phyloP scores from a whole-genome alignment of 768 basidiomycete genomes.

The Kwoniella heveanensis region DNA sequence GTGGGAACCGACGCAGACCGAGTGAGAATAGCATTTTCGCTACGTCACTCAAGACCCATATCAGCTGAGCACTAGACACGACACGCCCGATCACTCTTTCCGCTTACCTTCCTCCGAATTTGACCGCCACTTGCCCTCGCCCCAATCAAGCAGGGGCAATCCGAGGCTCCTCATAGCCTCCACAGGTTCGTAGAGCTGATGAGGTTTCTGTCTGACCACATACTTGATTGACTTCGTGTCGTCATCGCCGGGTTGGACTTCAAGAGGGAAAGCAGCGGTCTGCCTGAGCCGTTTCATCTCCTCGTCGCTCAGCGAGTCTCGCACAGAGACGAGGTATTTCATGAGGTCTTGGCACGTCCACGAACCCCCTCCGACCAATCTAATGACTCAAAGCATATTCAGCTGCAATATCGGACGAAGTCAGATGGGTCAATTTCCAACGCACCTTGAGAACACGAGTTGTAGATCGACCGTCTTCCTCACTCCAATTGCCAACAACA shows the following conservation, averaged over 20 bases:
- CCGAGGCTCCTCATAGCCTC: slow-evolving; percentile 71
- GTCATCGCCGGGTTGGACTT: slow-evolving; percentile 23
- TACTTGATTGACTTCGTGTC: slow-evolving; percentile 8
- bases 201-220: slow-evolving; percentile 65
- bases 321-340: slow-evolving; percentile 83
- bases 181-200: slow-evolving; percentile 81
- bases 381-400: slow-evolving; percentile 25
- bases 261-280: slow-evolving; percentile 72
- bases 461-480: slow-evolving; percentile 90
- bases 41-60: slow-evolving; percentile 4
- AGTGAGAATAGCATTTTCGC: slow-evolving; percentile 75
- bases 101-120: slow-evolving; percentile 80
- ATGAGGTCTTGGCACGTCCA: slow-evolving; percentile 85
- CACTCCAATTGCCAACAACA: slow-evolving; percentile 70
- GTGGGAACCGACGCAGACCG: slow-evolving; percentile 64
- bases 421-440: too few species aligned
- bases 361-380: slow-evolving; percentile 55
- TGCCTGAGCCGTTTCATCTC: slow-evolving; percentile 65
- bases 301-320: slow-evolving; percentile 63
- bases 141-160: slow-evolving; percentile 88
- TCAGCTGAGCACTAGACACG: neutral
- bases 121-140: slow-evolving; percentile 74
- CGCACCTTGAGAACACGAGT: slow-evolving; percentile 82
- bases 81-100: neutral
- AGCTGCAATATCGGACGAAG: too few species aligned